phyloP scores from a whole-genome alignment of 257 asterid genomes.

The Salvia splendens region DNA sequence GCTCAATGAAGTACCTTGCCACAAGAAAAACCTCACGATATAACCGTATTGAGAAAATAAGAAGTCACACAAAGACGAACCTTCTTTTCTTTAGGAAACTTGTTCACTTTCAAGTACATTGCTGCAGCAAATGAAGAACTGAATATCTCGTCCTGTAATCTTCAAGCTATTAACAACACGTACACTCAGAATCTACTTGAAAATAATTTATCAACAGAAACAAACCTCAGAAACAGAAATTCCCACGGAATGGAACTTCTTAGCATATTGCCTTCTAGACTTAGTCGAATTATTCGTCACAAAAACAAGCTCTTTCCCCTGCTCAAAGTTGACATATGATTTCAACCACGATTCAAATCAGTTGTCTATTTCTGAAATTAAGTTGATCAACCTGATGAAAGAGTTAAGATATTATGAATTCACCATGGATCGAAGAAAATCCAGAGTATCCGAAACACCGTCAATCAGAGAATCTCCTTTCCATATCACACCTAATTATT shows the following conservation, averaged over 20 bases:
- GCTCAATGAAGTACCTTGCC: neutral
- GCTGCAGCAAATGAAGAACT: slow-evolving; percentile 96
- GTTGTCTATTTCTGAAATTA: neutral
- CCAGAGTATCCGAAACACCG: slow-evolving; percentile 74
- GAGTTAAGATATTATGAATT: neutral
- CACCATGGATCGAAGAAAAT: slow-evolving; percentile 79
- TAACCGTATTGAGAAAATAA: neutral
- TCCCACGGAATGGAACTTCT: slow-evolving; percentile 80
- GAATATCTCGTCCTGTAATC: slow-evolving; percentile 82
- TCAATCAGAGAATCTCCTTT: slow-evolving; percentile 82
- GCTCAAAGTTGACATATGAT: slow-evolving; percentile 9
- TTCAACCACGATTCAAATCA: slow-evolving; percentile 2
- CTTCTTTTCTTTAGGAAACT: slow-evolving; percentile 84
- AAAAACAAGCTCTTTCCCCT: slow-evolving; percentile 89
- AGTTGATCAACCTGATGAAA: slow-evolving; percentile 13
- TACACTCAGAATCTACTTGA: slow-evolving; percentile 3
- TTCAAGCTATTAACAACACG: slow-evolving; percentile 12
- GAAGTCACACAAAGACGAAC: slow-evolving; percentile 35
- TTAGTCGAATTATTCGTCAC: slow-evolving; percentile 94
- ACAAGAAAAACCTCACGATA: slow-evolving; percentile 13
- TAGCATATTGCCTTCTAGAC: slow-evolving; percentile 72
- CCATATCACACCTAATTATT: slow-evolving; percentile 82
- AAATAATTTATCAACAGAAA: neutral
- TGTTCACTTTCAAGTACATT: slow-evolving; percentile 76
- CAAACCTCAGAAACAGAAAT: slow-evolving; percentile 81